Percentiles rank a stretch among this genome's conserved stretches.
Evolutionary conservation across 139 green algal genomes (phyloP).

Genomic region (Ostreobium quekettii): DNA sequence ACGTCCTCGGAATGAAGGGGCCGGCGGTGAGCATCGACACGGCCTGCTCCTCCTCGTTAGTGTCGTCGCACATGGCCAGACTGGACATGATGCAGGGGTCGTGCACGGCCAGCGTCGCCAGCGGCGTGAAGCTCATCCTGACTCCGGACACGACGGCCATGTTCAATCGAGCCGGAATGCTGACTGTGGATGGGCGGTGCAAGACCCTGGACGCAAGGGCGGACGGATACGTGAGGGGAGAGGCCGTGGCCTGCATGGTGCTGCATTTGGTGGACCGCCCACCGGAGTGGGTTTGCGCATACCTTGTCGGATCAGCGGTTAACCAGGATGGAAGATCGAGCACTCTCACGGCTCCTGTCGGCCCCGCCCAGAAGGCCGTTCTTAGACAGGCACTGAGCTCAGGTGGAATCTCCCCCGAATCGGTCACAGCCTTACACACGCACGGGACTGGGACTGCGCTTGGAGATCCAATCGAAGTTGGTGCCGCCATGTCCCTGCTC

Average conservation of each 20-base stretch:
- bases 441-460: constrained; percentile 70
- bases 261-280: constrained; percentile 21
- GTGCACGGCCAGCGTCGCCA: neutral
- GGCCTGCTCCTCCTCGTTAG: constrained; percentile 67
- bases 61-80: constrained; percentile 45
- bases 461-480: constrained; percentile 81
- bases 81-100: constrained; percentile 23
- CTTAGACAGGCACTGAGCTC: constrained; percentile 42
- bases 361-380: constrained; percentile 72
- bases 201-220: constrained; percentile 72
- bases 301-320: constrained; percentile 52
- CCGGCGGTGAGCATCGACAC: constrained; percentile 68
- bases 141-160: constrained; percentile 47
- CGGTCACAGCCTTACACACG: constrained; percentile 45
- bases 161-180: constrained; percentile 53
- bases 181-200: constrained; percentile 67
- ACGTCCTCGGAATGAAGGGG: constrained; percentile 63
- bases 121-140: constrained; percentile 46
- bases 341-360: constrained; percentile 78
- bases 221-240: constrained; percentile 70
- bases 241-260: constrained; percentile 41
- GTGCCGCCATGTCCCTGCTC: constrained; percentile 26
- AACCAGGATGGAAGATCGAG: constrained; percentile 85
- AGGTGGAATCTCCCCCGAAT: constrained; percentile 15
- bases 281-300: constrained; percentile 17